Base-by-base conservation (phyloP, 257 asterid species). In the Solanum medicagineum region DNA sequence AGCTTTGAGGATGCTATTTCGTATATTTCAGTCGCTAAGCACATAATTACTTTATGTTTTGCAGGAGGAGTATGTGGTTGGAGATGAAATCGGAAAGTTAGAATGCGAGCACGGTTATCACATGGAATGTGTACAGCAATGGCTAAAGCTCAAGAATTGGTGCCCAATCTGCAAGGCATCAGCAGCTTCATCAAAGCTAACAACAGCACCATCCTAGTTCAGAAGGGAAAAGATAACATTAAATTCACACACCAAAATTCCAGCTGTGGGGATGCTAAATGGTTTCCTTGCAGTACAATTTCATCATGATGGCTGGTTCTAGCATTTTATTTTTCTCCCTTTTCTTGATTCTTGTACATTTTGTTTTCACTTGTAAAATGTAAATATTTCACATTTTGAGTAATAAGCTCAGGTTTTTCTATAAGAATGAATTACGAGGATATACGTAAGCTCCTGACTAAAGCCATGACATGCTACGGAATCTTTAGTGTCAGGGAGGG, bases 91-190 rank as follows among this genome's bases (percentile, higher is more conserved):
- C 0, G 99, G 96, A 84, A 91, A 87, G 85, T 80, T 94, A 87
- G 91, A 85, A 22, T 96, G 99, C 85, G 82, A 87, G 56, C 99
- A 96, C 74, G 93, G 94, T 26, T 94, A 83, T 84, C 99, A 96
- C 53, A 81, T 77, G 44, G 51, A 51, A 4, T 96, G 99, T 89
- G 87, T 96, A 86, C 85, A 81, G 84, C 91, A 93, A 84, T 96
- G 99, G 99, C 49, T 96, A 85, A 89, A 87, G 91, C 60, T 92
- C 49, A 96, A 93, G 93, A 96, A 93, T 86, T 94, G 98, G 97
- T 94, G 99, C 88, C 99, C 98, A n/a, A 86, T 96, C 85, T 96
- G 99, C 94, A 96, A 96, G 93, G 87, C 92, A 82, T 81, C 91
- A 13, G 95, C 91, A 10, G 91, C 90, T 49, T 81, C 84, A 12